These are phyloP conservation scores for Xerophyta viscosa DNA, from an alignment of 106 monocot genomes.

Conservation along the genomic window DNA sequence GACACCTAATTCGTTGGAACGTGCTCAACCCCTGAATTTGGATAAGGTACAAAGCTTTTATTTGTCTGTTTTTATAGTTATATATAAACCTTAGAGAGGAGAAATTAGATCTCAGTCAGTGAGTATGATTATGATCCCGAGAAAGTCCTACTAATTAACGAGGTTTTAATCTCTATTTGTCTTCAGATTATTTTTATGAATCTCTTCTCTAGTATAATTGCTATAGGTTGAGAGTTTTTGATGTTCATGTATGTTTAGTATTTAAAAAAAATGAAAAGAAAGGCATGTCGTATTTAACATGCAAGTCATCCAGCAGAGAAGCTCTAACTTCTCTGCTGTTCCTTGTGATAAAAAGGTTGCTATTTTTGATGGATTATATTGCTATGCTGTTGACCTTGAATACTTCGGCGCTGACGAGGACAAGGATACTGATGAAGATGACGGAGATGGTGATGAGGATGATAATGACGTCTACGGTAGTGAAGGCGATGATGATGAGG, in stretches of 20 bases:
- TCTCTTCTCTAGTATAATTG: no score
- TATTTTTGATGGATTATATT: slow-evolving; percentile 20
- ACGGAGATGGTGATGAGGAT: slow-evolving; percentile 1
- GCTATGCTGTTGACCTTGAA: slow-evolving; percentile 18
- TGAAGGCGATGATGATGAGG: neutral
- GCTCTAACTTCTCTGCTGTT: slow-evolving; percentile 26
- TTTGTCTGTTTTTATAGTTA: no score
- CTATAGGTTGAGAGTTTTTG: no score
- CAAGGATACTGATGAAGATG: slow-evolving; percentile 5
- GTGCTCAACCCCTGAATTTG: slow-evolving; percentile 36
- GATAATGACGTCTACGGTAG: neutral
- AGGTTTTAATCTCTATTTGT: no score
- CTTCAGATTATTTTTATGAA: no score
- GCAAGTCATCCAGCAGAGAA: slow-evolving; percentile 8
- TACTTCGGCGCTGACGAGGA: slow-evolving; percentile 1
- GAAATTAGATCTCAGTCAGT: no score
- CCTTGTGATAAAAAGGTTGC: slow-evolving; percentile 18
- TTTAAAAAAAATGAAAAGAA: neutral
- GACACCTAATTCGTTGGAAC: slow-evolving; percentile 64
- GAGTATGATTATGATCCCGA: no score
- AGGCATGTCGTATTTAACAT: neutral
- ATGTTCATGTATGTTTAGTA: neutral
- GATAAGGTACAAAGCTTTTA: slow-evolving; percentile 85
- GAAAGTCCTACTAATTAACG: no score
- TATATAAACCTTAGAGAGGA: no score